These are phyloP conservation scores for Leucosporidium creatinivorum DNA, from an alignment of 768 basidiomycete species.

Conservation along the genomic window DNA sequence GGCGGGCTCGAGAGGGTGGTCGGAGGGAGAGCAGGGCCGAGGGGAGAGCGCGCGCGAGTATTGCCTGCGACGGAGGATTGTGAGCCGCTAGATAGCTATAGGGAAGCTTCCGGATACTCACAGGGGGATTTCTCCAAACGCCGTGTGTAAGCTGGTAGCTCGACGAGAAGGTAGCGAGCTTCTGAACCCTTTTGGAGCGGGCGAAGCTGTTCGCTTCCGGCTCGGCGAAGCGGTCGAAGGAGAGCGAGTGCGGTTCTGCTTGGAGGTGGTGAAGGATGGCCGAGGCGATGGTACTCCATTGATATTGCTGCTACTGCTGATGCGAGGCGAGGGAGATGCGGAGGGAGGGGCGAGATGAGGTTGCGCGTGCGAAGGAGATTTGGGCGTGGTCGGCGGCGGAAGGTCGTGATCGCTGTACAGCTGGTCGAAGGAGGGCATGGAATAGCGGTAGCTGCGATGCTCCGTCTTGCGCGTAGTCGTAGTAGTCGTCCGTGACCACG, in stretches of 20 bases:
- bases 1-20: background rate
- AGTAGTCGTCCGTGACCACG: conserved; percentile 10
- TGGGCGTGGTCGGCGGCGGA: background rate
- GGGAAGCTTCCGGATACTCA: too few species aligned
- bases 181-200: too few species aligned
- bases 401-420: background rate
- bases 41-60: too few species aligned
- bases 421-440: conserved; percentile 8
- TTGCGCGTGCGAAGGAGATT: background rate
- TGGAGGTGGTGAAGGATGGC: background rate
- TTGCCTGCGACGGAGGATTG: background rate
- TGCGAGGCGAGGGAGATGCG: background rate
- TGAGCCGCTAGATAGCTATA: too few species aligned
- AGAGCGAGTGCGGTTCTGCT: background rate
- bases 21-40: background rate
- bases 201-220: too few species aligned
- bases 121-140: too few species aligned
- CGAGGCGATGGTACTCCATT: background rate
- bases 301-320: background rate
- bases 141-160: too few species aligned
- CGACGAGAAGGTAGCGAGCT: too few species aligned
- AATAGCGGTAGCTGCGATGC: conserved; percentile 12
- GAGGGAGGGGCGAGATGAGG: background rate
- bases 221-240: background rate
- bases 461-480: conserved; percentile 11